Evolutionary conservation across 2,329 filamentous ascomycete species (phyloP).

Genomic region (Monilinia vaccinii-corymbosi): DNA sequence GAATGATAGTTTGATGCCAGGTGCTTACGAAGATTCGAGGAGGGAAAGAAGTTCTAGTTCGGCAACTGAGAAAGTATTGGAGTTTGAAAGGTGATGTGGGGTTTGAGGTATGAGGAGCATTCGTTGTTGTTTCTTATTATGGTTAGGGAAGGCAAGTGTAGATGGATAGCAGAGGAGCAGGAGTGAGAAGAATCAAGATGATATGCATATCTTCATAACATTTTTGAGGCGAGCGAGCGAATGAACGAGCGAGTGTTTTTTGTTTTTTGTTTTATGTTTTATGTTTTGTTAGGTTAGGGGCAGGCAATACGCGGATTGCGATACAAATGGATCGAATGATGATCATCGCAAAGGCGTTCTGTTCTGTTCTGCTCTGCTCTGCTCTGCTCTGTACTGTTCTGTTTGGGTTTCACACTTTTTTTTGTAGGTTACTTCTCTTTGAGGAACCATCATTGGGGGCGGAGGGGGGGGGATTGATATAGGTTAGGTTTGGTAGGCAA

Average conservation of each 20-base stretch:
- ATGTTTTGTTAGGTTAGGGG: neutral
- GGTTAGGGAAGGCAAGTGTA: too few species aligned
- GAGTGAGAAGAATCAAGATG: neutral
- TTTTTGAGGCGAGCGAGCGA: neutral
- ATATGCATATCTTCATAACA: too few species aligned
- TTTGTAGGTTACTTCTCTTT: too few species aligned
- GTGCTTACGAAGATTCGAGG: constrained; percentile 16
- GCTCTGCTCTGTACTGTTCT: too few species aligned
- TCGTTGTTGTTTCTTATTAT: too few species aligned
- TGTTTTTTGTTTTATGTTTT: too few species aligned
- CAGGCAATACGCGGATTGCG: neutral
- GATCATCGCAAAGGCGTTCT: too few species aligned
- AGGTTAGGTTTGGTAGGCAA: too few species aligned
- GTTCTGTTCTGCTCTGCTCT: too few species aligned
- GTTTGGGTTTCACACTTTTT: too few species aligned
- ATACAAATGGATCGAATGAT: neutral
- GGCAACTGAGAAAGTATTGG: constrained; percentile 35
- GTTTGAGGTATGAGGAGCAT: neutral
- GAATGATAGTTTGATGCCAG: neutral
- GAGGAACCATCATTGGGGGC: too few species aligned
- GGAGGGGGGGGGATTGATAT: too few species aligned
- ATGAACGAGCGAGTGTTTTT: neutral
- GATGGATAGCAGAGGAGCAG: neutral
- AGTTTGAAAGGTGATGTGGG: constrained; percentile 33
- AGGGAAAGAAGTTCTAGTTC: constrained; percentile 25